Evolutionary conservation across 192 early-diverging fungal species (phyloP), one percentile per base, ranked within the genome.

Genomic region (Entomortierella beljakovae): DNA sequence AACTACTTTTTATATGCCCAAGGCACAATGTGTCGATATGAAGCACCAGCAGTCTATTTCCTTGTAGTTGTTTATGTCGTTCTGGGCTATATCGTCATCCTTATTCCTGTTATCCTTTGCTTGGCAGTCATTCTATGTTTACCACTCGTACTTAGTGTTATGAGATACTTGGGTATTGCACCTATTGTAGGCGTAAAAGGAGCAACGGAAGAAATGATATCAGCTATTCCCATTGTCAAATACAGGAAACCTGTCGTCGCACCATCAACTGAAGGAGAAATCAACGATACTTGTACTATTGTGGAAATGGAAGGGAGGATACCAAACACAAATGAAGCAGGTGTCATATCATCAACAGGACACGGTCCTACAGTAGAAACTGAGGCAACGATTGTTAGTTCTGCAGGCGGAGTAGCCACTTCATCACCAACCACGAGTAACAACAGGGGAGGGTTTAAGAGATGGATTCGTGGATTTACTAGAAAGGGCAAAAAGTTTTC

Each of bases 1-100:
- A 94, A 94, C 70, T 90, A 89, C 70, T 88, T 89, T 61, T 62
- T 92, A 34, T 93, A 94, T 69, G 77, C 80, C 26, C 81, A 80
- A 51, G 53, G n/a, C n/a, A n/a, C 62, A 11, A 60, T 53, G 8
- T 91, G 88, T 64, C 70, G 70, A 26, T 2, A 53, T 0, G 73
- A 70, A 43, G 89, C 92, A 37, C 89, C 89, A 3, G 68, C 72
- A 38, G 70, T 93, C 11, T 92, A 90, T 62, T 89, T 89, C 40
- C 68, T 84, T 2, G 83, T 88, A 11, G 71, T 94, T 20, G 76
- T 86, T 49, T 91, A 90, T 84, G 84, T 94, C 43, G 61, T 89
- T 6, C 57, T 92, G 20, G 92, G 93, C 7, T 94, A 93, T 42
- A 56, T 92, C 32, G 84, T 92, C 32, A 83, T 94, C 34, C 62